Evolutionary conservation across 2,329 filamentous ascomycete species (phyloP).

Genomic region (Xylaria sp.): DNA sequence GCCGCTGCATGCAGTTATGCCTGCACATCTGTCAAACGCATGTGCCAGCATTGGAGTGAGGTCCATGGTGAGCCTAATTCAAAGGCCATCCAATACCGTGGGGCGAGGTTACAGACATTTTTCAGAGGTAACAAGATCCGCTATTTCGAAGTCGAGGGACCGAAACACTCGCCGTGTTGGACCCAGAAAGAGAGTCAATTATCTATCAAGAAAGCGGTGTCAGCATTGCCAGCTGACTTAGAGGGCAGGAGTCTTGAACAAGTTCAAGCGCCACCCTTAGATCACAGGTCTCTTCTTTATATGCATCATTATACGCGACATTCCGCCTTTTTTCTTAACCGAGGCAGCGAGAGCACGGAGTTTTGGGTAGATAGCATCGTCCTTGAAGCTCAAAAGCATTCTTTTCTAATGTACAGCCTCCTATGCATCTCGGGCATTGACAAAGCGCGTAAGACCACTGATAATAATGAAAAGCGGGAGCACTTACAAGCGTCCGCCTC

Average conservation of each 20-base stretch:
- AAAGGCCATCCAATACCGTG: slow-evolving; percentile 18
- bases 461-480: background rate
- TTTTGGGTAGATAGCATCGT: slow-evolving; percentile 20
- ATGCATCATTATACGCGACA: slow-evolving; percentile 24
- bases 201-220: background rate
- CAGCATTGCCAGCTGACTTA: background rate
- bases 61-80: slow-evolving; percentile 19
- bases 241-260: background rate
- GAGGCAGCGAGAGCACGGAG: slow-evolving; percentile 14
- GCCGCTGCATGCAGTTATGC: slow-evolving; percentile 14
- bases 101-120: slow-evolving; percentile 24
- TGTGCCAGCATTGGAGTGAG: slow-evolving; percentile 26
- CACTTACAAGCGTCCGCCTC: slow-evolving; percentile 19
- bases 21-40: slow-evolving; percentile 21
- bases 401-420: slow-evolving; percentile 21
- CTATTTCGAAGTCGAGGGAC: slow-evolving; percentile 24
- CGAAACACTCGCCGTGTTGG: slow-evolving; percentile 5
- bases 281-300: slow-evolving; percentile 19
- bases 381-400: slow-evolving; percentile 15
- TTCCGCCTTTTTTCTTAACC: slow-evolving; percentile 12
- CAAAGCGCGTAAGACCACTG: slow-evolving; percentile 14
- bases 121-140: slow-evolving; percentile 26
- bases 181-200: slow-evolving; percentile 5
- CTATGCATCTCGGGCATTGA: slow-evolving; percentile 19
- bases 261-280: slow-evolving; percentile 12